Evolutionary conservation across 352 stramenopile genomes (phyloP), one percentile per base, ranked within the genome.

Genomic region (Phytophthora quininea): DNA sequence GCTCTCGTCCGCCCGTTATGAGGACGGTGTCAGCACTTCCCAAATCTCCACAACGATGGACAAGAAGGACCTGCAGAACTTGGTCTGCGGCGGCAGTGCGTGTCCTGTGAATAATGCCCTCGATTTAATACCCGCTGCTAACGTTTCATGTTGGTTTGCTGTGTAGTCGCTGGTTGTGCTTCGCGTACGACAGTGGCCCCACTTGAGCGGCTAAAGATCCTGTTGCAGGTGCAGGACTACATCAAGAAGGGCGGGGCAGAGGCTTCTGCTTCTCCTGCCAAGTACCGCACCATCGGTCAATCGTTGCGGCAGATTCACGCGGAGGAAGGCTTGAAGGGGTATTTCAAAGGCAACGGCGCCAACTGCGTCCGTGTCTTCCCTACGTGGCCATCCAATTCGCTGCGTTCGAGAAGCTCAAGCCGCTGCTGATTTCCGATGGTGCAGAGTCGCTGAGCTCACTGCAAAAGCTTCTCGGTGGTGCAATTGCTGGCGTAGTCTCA

Each of bases 341-440:
- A 89, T 54, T 92, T 95, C 57, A 88, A 84, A 58, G 84, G 84
- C 56, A 93, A 95, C 72, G 86, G 86, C 53, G 84, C 83, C 60
- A 95, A 95, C 72, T 92, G 82, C 62, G 76, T 86, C 30, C 86
- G 86, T 30, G 82, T 93, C 43, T 91, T 93, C 43, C 84, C 0
- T 93, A 95, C 70, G 83, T 88, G 12, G 83, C 84, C 52, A 90
- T 92, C 63, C 82, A 94, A 65, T 92, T 93, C 54, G 81, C 83
- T 29, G 76, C 78, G 43, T 93, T 90, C 31, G 78, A 91, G 57
- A 73, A 77, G 7, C 70, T 90, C 43, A 85, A 88, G 57, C 79
- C 78, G 32, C 7, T 89, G 10, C 48, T 90, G 53, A 59, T 86
- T 32, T 56, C 62, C 12, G 66, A 86, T 3, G 80, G 71, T 0